phyloP scores from a whole-genome alignment of 768 basidiomycete species.

The Auricularia auricula-judae region DNA sequence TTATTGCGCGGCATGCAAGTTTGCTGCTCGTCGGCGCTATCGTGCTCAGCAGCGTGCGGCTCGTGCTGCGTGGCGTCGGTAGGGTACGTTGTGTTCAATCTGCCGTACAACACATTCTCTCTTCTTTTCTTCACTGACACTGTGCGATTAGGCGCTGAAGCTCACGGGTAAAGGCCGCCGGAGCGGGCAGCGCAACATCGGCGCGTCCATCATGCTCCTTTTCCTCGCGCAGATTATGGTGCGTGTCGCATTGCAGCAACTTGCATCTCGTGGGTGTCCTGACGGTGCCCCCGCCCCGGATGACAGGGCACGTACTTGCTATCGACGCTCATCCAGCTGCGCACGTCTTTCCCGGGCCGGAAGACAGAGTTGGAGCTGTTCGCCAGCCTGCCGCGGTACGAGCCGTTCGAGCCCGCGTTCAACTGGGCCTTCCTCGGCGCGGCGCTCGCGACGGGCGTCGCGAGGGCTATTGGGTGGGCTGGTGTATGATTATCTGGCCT shows the following conservation, averaged over 20 bases:
- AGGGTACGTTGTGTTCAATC: conserved; percentile 35
- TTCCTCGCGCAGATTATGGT: conserved; percentile 79
- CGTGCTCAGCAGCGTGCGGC: conserved; percentile 59
- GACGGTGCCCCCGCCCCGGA: too few relatives aligned
- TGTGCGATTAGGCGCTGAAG: conserved; percentile 34
- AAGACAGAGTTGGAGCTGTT: conserved; percentile 49
- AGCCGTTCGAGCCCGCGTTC: conserved; percentile 63
- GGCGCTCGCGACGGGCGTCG: conserved; percentile 34
- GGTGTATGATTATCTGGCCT: not conserved
- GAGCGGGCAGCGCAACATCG: conserved; percentile 35
- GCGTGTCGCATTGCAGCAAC: conserved; percentile 8
- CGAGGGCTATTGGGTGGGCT: conserved; percentile 16
- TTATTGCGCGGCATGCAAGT: conserved; percentile 46
- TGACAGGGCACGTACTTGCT: conserved; percentile 70
- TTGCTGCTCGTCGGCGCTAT: conserved; percentile 65
- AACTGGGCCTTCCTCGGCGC: conserved; percentile 60
- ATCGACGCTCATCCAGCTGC: conserved; percentile 72
- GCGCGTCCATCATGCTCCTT: conserved; percentile 67
- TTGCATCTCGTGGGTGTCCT: too few relatives aligned
- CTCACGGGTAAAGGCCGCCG: conserved; percentile 34
- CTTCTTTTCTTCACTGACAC: not conserved
- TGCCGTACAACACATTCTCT: not conserved
- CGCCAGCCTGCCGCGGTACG: conserved; percentile 59
- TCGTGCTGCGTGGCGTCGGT: conserved; percentile 58
- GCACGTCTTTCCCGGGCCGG: conserved; percentile 67